Evolutionary conservation across 108 stramenopile species (phyloP).

Genomic region (Parietichytrium sp.): DNA sequence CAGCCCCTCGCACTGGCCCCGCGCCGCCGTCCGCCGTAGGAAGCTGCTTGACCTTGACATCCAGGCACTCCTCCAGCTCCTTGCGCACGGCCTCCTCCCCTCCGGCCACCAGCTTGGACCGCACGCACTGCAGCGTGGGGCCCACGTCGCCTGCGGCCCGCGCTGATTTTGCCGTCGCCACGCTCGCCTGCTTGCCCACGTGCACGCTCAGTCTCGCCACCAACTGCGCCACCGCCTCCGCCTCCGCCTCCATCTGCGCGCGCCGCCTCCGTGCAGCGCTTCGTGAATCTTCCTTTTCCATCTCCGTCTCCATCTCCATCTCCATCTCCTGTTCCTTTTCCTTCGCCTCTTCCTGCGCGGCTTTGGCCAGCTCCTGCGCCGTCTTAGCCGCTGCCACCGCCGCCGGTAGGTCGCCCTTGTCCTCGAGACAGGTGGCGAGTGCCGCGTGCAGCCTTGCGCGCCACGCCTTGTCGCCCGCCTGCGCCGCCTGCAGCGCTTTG

Average conservation of each 20-base stretch:
- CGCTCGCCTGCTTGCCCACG: background rate
- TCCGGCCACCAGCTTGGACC: background rate
- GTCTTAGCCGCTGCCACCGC: constrained; percentile 2
- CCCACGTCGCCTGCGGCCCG: background rate
- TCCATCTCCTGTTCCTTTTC: too few species aligned
- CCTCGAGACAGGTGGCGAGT: background rate
- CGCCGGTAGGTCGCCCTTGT: background rate
- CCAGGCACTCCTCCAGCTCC: background rate
- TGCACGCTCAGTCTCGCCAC: background rate
- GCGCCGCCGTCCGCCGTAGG: too few species aligned
- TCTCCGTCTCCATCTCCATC: too few species aligned
- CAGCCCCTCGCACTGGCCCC: too few species aligned
- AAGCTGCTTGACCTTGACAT: background rate
- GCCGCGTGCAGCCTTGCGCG: background rate
- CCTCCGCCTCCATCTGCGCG: too few species aligned
- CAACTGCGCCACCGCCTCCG: too few species aligned
- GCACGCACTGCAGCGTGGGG: background rate
- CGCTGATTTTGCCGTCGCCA: background rate
- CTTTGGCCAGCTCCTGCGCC: background rate
- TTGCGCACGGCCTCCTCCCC: background rate
- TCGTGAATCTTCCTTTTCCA: too few species aligned
- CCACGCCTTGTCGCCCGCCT: constrained; percentile 4
- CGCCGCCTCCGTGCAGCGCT: too few species aligned
- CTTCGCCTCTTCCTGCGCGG: too few species aligned
- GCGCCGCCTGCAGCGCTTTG: background rate